Evolutionary conservation across 2,329 filamentous ascomycete species (phyloP), one percentile per base, ranked within the genome.

Genomic region (Rachicladosporium sp.): DNA sequence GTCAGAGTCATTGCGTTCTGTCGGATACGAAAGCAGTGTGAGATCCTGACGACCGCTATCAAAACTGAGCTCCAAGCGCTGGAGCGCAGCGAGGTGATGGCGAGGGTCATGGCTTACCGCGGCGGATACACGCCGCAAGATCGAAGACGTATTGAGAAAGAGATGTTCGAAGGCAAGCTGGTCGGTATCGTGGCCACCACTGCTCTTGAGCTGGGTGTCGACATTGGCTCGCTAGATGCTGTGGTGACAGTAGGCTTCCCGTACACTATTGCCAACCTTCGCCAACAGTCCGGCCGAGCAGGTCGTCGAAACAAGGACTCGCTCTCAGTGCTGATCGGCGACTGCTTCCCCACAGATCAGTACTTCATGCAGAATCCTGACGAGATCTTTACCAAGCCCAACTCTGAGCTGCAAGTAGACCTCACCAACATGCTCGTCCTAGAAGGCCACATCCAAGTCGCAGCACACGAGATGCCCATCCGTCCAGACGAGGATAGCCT

Each of bases 311-410:
- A 95, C 56, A 93, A 85, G 54, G 91, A 98, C 59, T 93, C 88
- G 0, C 68, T 98, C 2, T 93, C 87, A 0, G 77, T 98, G 2
- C 67, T 98, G 1, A 76, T 98, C 1, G 91, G 88, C 2, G 88
- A 95, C 55, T 78, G 78, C 47, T 94, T 91, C 49, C 79, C 88
- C 2, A 86, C 85, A 0, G 91, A 98, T 57, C 91, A 98, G 56
- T 79, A 93, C 56, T 98, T 93, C 60, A 98, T 98, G 91, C 78
- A 84, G 45, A 93, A 96, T 47, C 91, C 91, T 0, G 81, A 91
- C 45, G 86, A 94, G 59, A 80, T 98, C 15, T 89, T 96, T 61
- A 91, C 83, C 0, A 85, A 85, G 51, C 87, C 88, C 0, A 94
- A 95, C 48, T 83, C 80, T 48, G 82, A 86, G 57, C 67, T 96